Percentiles rank a stretch among this genome's conserved stretches.
These are phyloP conservation scores for Adiantum capillusveneris DNA, from an alignment of 75 land plant species.

Conservation along the genomic window DNA sequence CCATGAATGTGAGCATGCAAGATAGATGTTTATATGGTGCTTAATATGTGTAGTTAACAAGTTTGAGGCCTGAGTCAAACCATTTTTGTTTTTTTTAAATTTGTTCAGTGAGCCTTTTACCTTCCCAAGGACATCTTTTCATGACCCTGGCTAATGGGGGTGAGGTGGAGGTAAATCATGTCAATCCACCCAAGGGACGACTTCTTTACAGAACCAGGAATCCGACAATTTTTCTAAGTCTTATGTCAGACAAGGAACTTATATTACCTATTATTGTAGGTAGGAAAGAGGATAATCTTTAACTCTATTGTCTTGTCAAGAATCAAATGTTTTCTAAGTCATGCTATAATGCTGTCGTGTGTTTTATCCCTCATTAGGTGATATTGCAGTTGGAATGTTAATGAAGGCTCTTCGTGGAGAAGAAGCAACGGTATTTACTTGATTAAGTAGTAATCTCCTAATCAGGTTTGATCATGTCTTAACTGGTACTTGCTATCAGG, in stretches of 20 bases:
- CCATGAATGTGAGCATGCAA: no score
- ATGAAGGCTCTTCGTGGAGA: constrained; percentile 35
- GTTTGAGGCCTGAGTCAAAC: no score
- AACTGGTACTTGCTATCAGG: constrained; percentile 7
- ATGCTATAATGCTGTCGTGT: neutral
- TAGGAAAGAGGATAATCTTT: neutral
- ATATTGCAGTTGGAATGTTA: constrained; percentile 27
- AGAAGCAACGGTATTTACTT: constrained; percentile 8
- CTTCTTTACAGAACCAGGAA: constrained; percentile 24
- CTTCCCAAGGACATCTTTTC: constrained; percentile 22
- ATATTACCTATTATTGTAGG: constrained; percentile 14
- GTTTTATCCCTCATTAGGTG: constrained; percentile 8
- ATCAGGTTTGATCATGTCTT: no score
- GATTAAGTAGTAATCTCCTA: no score
- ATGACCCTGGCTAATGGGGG: constrained; percentile 32
- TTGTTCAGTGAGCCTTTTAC: constrained; percentile 34
- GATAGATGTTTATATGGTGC: no score
- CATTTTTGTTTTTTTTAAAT: neutral
- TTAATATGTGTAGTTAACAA: no score
- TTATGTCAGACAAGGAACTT: constrained; percentile 11
- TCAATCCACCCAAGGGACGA: constrained; percentile 30
- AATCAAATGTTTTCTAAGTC: neutral
- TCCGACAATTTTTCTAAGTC: constrained; percentile 24
- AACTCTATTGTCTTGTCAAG: neutral
- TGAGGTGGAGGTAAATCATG: constrained; percentile 37